Base-by-base conservation (phyloP, 2,329 filamentous ascomycete species). In the Exophiala alcalophila region DNA sequence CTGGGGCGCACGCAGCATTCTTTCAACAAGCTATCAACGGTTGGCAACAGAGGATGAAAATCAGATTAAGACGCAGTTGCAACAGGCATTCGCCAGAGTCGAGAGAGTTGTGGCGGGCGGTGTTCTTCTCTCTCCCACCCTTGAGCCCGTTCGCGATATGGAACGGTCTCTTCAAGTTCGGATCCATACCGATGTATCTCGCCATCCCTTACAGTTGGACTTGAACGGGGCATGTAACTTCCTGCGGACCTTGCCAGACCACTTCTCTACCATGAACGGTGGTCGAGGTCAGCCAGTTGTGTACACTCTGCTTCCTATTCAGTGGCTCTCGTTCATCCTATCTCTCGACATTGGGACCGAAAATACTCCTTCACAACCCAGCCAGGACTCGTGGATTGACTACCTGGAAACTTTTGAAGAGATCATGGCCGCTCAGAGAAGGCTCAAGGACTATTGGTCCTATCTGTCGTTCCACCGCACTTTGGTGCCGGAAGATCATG, bases 261-360 rank as follows among this genome's bases (percentile, higher is more conserved):
- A 57, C 15, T 40, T 57, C 19, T 49, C 41, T 11, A 30, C 43
- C 11, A 40, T 42, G 2, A 56, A 58, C 27, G 30, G 21, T 15
- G 58, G 57, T 1, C 57, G 53, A 40, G 59, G 58, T 18, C 47
- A 44, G 15, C 57, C 56, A 12, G 26, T 61, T 9, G 20, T 35
- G 3, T 60, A 60, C 32, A 52, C 46, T 2, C 46, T 62, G 2
- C 39, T 61, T 12, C 59, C 59, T 14, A 41, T 61, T 8, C 31
- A 31, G 4, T 37, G 56, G 15, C 43, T 61, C 7, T 24, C 29
- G 4, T 29, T 55, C 3, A 34, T 59, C 18, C 14, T 28, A 20
- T 19, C 20, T 12, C 29, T 49, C 9, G 40, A 44, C 18, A 14
- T 49, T 8, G 28, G 43, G 12, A 27, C 29, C 20, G 28, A 40